These are phyloP conservation scores for Zymoseptoria ardabiliae DNA, from an alignment of 2,329 filamentous ascomycete species.

Conservation along the genomic window DNA sequence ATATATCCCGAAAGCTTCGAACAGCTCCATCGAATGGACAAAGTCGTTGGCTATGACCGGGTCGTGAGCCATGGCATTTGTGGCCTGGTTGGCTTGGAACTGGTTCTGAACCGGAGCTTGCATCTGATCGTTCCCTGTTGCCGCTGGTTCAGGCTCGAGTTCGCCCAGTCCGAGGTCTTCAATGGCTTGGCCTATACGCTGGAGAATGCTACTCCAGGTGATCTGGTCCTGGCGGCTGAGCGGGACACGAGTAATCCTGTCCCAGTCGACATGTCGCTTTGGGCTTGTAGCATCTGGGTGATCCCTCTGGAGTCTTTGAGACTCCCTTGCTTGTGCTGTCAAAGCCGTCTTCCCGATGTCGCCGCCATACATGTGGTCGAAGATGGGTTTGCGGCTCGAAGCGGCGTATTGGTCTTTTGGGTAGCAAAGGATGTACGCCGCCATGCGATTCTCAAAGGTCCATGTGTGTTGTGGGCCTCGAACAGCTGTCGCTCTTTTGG, in stretches of 20 bases:
- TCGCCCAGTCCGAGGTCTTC: background rate
- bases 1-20: background rate
- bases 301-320: background rate
- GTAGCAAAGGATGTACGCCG: background rate
- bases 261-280: background rate
- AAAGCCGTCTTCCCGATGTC: background rate
- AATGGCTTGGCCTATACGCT: background rate
- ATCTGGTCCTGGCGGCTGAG: background rate
- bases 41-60: background rate
- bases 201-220: background rate
- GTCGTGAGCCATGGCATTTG: background rate
- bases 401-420: background rate
- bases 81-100: background rate
- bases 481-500: background rate
- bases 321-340: background rate
- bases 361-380: background rate
- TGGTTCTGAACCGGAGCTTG: background rate
- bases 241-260: background rate
- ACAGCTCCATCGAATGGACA: background rate
- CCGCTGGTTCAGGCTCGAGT: background rate
- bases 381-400: background rate
- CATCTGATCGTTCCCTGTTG: background rate
- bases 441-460: background rate
- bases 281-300: background rate
- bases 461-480: background rate